Evolutionary conservation across 1,139 yeast genomes (phyloP).

Genomic region (Yamadazyma aaseri): DNA sequence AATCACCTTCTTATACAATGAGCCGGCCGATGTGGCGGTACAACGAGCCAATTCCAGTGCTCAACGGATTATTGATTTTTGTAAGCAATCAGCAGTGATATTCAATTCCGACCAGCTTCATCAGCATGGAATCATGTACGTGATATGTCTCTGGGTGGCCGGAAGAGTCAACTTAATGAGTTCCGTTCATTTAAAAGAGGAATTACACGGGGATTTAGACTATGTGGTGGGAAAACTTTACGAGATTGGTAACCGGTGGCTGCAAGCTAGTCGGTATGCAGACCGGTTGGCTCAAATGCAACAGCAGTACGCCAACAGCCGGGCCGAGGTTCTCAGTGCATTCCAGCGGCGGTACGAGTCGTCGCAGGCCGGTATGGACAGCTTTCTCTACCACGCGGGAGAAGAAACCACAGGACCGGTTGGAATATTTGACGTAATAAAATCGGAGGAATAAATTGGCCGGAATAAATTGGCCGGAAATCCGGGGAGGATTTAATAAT

Average conservation of each 20-base stretch:
- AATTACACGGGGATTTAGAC: conserved; percentile 3
- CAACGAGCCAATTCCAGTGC: conserved; percentile 2
- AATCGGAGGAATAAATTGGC: too few relatives aligned
- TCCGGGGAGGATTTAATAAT: too few relatives aligned
- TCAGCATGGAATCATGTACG: conserved; percentile 5
- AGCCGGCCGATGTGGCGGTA: conserved; percentile 1
- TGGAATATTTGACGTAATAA: too few relatives aligned
- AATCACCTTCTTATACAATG: conserved; percentile 1
- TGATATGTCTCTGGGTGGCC: conserved; percentile 5
- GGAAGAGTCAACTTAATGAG: conserved; percentile 1
- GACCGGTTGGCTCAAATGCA: conserved; percentile 2
- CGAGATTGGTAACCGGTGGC: conserved; percentile 5
- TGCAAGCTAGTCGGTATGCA: conserved; percentile 1
- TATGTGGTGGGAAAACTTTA: conserved; percentile 2
- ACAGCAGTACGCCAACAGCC: neutral
- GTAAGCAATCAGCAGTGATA: conserved; percentile 1
- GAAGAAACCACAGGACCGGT: too few relatives aligned
- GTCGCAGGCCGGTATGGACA: too few relatives aligned
- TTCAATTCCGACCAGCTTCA: conserved; percentile 5
- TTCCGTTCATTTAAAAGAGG: conserved; percentile 1
- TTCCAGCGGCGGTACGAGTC: conserved; percentile 1
- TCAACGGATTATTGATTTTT: conserved; percentile 4
- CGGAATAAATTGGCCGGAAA: too few relatives aligned
- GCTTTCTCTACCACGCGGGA: too few relatives aligned
- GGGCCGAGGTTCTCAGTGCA: neutral